Base-by-base conservation (phyloP, 257 asterid species). In the Phtheirospermum japonicum region DNA sequence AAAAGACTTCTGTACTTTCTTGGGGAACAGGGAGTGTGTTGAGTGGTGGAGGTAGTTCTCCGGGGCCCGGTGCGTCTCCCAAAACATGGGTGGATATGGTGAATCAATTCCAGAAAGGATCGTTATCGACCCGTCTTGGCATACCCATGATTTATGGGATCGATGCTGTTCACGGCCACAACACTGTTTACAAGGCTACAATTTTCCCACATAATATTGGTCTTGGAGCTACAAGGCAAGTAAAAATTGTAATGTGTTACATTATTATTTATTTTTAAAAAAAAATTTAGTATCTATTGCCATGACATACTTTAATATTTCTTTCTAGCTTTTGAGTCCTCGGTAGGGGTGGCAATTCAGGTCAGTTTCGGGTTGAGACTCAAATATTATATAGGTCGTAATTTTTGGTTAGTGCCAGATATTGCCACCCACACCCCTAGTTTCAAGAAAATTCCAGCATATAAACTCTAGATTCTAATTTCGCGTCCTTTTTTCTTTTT, bases 111-210 rank as follows among this genome's bases (percentile, higher is more conserved):
- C 83, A 71, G 28, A 78, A 57, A 26, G 76, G 76, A 6, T 32
- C 80, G 1, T 19, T 78, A 9, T 68, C 78, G 0, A 75, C 80
- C 37, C 78, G 78, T 45, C 76, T 78, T 0, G 78, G 76, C 26
- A 75, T 78, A n/a, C 83, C 80, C 18, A 78, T 74, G 80, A 60
- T 79, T 3, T 79, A 79, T 32, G 84, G 84, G 55, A 79, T 79
- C 8, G 84, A 79, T 69, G 81, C 79, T 17, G 73, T 75, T 55
- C 84, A 79, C 49, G 84, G 81, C 9, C 80, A 79, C 30, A 75
- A 75, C 30, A 72, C 72, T 9, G 81, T 31, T 6, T 75, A 75
- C 17, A 75, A 63, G 55, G 84, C 84, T 16, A 79, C 84, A 0
- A 20, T 79, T 2, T 79, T 72, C 51, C 84, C 83, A 7, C 83